These are phyloP conservation scores for Phytophthora capsici DNA, from an alignment of 352 stramenopile species.

Conservation along the genomic window DNA sequence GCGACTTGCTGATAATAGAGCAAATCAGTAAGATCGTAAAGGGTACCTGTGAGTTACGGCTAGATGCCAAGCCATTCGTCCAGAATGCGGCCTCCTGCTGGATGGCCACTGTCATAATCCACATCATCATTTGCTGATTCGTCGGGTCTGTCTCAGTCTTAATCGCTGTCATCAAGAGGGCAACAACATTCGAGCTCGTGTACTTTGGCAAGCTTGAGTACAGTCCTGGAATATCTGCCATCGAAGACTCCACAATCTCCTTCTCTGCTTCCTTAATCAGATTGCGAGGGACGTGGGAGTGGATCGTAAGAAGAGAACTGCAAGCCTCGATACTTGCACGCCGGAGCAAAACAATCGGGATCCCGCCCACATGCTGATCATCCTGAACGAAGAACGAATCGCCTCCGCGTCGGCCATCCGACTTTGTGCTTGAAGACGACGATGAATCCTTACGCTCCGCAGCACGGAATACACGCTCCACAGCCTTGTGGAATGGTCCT, in stretches of 20 bases:
- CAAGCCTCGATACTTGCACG: conserved; percentile 83
- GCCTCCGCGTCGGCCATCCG: conserved; percentile 42
- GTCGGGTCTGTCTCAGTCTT: conserved; percentile 85
- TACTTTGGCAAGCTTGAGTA: conserved; percentile 87
- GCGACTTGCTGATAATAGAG: conserved; percentile 82
- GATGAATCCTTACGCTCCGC: conserved; percentile 42
- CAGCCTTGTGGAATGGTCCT: conserved; percentile 79
- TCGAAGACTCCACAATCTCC: conserved; percentile 64
- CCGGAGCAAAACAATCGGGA: conserved; percentile 75
- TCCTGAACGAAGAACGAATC: conserved; percentile 65
- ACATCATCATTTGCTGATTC: conserved; percentile 92
- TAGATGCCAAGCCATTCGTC: conserved; percentile 80
- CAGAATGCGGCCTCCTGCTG: conserved; percentile 89
- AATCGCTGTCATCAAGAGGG: conserved; percentile 80
- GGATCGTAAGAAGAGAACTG: conserved; percentile 81
- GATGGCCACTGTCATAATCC: conserved; percentile 86
- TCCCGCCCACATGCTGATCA: conserved; percentile 74
- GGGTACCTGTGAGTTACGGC: conserved; percentile 85
- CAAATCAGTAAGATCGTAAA: conserved; percentile 87
- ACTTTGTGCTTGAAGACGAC: conserved; percentile 42
- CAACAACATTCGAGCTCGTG: conserved; percentile 87
- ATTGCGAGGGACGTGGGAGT: conserved; percentile 75
- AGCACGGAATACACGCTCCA: conserved; percentile 76
- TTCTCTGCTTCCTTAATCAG: conserved; percentile 86
- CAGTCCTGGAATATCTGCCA: conserved; percentile 69